phyloP scores from a whole-genome alignment of 2,329 filamentous ascomycete species.

The Hypomyces rosellus region DNA sequence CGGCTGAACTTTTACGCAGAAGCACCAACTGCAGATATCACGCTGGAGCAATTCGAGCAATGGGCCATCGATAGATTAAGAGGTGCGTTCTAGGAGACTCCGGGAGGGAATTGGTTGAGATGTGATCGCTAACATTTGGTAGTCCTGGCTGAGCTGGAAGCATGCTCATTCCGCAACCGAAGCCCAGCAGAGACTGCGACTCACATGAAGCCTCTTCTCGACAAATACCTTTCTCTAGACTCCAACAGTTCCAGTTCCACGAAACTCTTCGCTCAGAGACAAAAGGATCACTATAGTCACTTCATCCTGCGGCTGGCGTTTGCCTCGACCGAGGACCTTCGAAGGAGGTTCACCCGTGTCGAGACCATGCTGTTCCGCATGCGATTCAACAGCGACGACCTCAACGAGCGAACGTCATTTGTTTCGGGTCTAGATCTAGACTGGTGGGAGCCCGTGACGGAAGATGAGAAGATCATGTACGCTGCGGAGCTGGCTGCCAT shows the following conservation, averaged over 20 bases:
- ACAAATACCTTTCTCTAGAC: conserved; percentile 79
- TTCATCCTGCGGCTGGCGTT: conserved; percentile 95
- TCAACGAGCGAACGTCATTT: conserved; percentile 66
- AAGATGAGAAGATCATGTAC: conserved; percentile 67
- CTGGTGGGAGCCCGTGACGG: conserved; percentile 82
- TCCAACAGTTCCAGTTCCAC: conserved; percentile 60
- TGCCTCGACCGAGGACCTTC: conserved; percentile 81
- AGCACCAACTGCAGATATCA: conserved; percentile 89
- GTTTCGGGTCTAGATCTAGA: conserved; percentile 71
- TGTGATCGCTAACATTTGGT: background rate
- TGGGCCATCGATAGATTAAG: conserved; percentile 93
- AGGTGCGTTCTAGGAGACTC: conserved; percentile 41
- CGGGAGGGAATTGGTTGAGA: background rate
- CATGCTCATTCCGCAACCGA: conserved; percentile 92
- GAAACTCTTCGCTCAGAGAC: conserved; percentile 64
- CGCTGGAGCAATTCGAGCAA: conserved; percentile 94
- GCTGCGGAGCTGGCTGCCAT: conserved; percentile 54
- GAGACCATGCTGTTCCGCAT: conserved; percentile 87
- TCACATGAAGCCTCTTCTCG: conserved; percentile 79
- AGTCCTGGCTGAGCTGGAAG: conserved; percentile 86
- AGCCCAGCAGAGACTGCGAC: conserved; percentile 70
- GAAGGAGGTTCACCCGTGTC: conserved; percentile 76
- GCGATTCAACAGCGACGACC: conserved; percentile 71
- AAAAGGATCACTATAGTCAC: conserved; percentile 96
- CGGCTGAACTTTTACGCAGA: conserved; percentile 87